A percentile compares a stretch with the other conserved stretches of the same genome.
Conservation (phyloP, 345 rosid genomes). For the Orychophragmus violaceus region DNA sequence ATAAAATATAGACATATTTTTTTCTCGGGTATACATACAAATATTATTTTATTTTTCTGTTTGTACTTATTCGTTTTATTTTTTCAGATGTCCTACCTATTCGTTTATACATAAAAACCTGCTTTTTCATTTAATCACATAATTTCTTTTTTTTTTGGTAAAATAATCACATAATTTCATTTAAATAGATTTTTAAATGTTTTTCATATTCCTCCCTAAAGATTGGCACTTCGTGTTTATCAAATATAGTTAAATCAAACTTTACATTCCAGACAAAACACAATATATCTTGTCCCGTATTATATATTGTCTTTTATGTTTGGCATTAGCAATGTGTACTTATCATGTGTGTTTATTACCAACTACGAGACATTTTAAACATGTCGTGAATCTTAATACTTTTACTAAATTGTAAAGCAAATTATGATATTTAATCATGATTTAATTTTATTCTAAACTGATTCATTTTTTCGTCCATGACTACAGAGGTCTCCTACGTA, state of each 20-base stretch:
- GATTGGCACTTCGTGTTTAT: neutral
- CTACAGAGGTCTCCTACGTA: neutral
- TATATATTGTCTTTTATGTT: constrained; percentile 2
- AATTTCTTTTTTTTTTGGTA: neutral
- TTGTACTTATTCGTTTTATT: neutral
- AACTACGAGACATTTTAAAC: neutral
- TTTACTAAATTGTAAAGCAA: neutral
- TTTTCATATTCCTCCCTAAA: neutral
- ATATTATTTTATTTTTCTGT: neutral
- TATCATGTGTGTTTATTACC: neutral
- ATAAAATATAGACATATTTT: neutral
- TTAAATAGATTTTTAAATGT: neutral
- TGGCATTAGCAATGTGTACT: neutral
- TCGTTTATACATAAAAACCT: neutral
- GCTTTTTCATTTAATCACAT: neutral
- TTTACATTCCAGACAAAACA: constrained; percentile 1
- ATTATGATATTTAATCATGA: neutral
- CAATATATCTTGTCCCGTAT: neutral
- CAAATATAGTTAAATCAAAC: neutral
- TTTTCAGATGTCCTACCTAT: neutral
- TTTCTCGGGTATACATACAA: neutral
- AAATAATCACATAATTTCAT: neutral
- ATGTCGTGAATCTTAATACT: neutral
- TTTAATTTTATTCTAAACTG: neutral
- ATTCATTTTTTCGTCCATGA: neutral